phyloP scores from a whole-genome alignment of 176 grass and related monocot genomes.

The Saccharum spontaneum region DNA sequence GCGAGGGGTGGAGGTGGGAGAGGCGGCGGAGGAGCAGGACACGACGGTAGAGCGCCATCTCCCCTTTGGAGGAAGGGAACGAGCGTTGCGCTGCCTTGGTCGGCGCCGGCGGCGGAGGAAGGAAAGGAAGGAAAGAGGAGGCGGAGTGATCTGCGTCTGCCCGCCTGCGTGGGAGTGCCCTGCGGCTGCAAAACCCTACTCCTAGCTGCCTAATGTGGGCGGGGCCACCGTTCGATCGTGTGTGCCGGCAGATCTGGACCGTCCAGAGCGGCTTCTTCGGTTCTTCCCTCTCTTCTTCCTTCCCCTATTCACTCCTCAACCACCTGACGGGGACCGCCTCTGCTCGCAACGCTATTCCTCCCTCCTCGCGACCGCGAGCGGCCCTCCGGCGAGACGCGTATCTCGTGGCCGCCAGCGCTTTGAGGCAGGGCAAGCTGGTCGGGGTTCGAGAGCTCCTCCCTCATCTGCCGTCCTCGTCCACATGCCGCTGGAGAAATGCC shows the following conservation, averaged over 20 bases:
- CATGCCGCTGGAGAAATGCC: slow-evolving; percentile 43
- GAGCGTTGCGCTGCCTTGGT: too few species aligned
- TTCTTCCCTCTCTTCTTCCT: neutral
- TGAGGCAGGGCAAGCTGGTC: neutral
- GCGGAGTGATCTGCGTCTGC: too few species aligned
- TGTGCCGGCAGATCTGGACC: neutral
- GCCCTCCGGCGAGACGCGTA: slow-evolving; percentile 3
- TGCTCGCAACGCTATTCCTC: neutral
- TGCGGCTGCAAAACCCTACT: too few species aligned
- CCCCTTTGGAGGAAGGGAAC: too few species aligned
- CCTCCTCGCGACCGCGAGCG: neutral
- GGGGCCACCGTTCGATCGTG: neutral
- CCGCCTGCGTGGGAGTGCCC: too few species aligned
- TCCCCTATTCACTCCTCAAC: neutral
- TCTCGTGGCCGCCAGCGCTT: neutral
- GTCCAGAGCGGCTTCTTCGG: neutral
- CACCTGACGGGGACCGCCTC: neutral
- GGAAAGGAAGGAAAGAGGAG: too few species aligned
- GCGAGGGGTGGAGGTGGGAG: too few species aligned
- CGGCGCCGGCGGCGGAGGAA: too few species aligned
- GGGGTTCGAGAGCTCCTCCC: neutral
- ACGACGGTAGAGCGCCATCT: too few species aligned
- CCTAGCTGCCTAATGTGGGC: too few species aligned
- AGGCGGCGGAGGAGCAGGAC: too few species aligned
- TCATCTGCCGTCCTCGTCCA: neutral